Evolutionary conservation across 768 basidiomycete species (phyloP).

Genomic region (Auricularia heimuer): DNA sequence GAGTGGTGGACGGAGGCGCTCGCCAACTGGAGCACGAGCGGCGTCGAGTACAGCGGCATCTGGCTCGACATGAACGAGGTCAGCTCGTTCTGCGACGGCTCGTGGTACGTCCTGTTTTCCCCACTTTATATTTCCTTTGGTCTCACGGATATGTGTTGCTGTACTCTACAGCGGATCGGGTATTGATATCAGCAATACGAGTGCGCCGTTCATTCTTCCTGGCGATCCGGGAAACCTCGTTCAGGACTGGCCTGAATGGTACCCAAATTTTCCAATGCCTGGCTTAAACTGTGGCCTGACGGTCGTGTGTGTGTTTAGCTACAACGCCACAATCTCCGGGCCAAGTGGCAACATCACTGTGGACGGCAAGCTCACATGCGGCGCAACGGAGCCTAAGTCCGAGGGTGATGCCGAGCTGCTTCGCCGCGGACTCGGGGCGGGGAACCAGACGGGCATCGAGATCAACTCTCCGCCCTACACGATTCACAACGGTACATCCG

Average conservation of each 20-base stretch:
- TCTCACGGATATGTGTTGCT: conserved; percentile 3
- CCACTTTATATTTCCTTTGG: neutral
- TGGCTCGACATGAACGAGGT: conserved; percentile 34
- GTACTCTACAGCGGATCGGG: conserved; percentile 39
- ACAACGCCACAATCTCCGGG: conserved; percentile 50
- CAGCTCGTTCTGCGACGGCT: conserved; percentile 54
- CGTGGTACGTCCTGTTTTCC: conserved; percentile 27
- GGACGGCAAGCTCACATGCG: conserved; percentile 51
- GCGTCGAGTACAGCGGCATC: conserved; percentile 52
- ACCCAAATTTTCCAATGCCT: conserved; percentile 3
- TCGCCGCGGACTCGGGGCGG: conserved; percentile 31
- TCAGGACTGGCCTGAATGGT: conserved; percentile 64
- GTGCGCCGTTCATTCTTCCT: conserved; percentile 45
- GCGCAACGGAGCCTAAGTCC: conserved; percentile 15
- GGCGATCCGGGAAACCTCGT: conserved; percentile 44
- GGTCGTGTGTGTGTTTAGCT: conserved; percentile 35
- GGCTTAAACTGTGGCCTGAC: neutral
- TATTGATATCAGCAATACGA: conserved; percentile 45
- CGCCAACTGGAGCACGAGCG: conserved; percentile 40
- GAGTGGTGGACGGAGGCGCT: conserved; percentile 54
- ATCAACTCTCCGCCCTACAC: conserved; percentile 55
- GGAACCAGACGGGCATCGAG: conserved; percentile 34
- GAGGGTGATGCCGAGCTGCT: conserved; percentile 6
- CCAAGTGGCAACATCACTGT: conserved; percentile 68
- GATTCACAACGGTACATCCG: conserved; percentile 52